These are phyloP conservation scores for Hygrophorus pudorinus DNA, from an alignment of 768 basidiomycete species.

Conservation along the genomic window DNA sequence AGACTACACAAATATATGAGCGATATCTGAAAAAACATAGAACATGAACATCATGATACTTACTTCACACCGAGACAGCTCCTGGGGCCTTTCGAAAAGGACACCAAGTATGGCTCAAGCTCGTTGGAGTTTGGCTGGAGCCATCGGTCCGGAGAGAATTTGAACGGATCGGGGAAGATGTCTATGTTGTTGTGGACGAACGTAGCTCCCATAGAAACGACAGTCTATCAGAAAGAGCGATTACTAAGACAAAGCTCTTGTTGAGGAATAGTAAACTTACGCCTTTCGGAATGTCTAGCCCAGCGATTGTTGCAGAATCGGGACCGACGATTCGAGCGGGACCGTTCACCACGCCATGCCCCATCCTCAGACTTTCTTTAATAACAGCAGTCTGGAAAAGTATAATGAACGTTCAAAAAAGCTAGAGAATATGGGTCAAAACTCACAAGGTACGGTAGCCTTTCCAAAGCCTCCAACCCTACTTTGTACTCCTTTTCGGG, in stretches of 20 bases:
- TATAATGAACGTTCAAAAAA: neutral
- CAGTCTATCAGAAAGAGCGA: conserved; percentile 19
- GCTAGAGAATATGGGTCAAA: neutral
- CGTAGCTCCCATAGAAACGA: conserved; percentile 29
- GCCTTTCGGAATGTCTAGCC: conserved; percentile 25
- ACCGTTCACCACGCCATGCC: conserved; percentile 27
- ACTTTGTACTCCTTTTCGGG: conserved; percentile 24
- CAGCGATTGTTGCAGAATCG: conserved; percentile 23
- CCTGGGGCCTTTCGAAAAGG: conserved; percentile 2
- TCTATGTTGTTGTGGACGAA: conserved; percentile 29
- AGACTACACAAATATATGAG: conserved; percentile 18
- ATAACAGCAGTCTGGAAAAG: conserved; percentile 33
- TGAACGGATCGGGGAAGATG: conserved; percentile 30
- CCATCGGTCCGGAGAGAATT: conserved; percentile 35
- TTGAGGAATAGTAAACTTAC: conserved; percentile 15
- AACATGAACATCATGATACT: neutral
- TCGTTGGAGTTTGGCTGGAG: conserved; percentile 22
- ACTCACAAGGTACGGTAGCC: conserved; percentile 36
- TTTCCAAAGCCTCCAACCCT: conserved; percentile 28
- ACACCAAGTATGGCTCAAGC: conserved; percentile 1
- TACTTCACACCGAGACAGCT: conserved; percentile 3
- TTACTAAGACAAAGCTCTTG: neutral
- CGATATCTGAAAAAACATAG: neutral
- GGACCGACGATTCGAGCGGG: conserved; percentile 30
- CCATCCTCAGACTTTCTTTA: conserved; percentile 35